Percentiles rank a stretch among this genome's conserved stretches.
These are phyloP conservation scores for Quercus wislizeni DNA, from an alignment of 306 rosid genomes.

Conservation along the genomic window DNA sequence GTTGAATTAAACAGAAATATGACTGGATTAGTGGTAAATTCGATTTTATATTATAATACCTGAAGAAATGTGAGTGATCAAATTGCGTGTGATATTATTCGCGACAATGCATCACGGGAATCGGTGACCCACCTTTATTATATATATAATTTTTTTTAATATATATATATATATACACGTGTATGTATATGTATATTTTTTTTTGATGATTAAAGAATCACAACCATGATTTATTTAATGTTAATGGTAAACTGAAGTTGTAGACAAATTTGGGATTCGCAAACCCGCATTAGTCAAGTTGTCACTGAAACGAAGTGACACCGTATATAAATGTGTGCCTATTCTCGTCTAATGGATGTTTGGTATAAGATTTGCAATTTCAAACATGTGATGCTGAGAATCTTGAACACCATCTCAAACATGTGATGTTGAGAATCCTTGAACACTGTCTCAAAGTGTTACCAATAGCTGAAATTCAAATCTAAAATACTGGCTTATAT, in stretches of 20 bases:
- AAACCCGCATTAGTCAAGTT: background rate
- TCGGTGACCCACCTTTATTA: slow-evolving; percentile 35
- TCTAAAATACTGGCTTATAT: background rate
- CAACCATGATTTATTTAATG: background rate
- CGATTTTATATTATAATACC: background rate
- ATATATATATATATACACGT: background rate
- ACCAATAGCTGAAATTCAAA: background rate
- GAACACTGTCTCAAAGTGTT: background rate
- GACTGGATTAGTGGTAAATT: background rate
- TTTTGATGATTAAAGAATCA: slow-evolving; percentile 9
- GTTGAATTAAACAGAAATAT: slow-evolving; percentile 1
- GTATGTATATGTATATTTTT: background rate
- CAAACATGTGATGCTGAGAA: background rate
- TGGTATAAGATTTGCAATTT: background rate
- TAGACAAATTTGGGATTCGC: background rate
- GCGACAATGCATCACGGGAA: slow-evolving; percentile 38
- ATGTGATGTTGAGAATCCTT: background rate
- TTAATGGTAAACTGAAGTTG: background rate
- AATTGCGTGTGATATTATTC: slow-evolving; percentile 44
- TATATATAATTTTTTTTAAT: background rate
- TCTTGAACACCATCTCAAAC: background rate
- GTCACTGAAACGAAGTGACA: background rate
- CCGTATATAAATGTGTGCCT: background rate
- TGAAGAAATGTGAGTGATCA: background rate
- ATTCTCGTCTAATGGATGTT: background rate